Evolutionary conservation across 2,329 filamentous ascomycete genomes (phyloP).

Genomic region (Talaromyces marneffei): DNA sequence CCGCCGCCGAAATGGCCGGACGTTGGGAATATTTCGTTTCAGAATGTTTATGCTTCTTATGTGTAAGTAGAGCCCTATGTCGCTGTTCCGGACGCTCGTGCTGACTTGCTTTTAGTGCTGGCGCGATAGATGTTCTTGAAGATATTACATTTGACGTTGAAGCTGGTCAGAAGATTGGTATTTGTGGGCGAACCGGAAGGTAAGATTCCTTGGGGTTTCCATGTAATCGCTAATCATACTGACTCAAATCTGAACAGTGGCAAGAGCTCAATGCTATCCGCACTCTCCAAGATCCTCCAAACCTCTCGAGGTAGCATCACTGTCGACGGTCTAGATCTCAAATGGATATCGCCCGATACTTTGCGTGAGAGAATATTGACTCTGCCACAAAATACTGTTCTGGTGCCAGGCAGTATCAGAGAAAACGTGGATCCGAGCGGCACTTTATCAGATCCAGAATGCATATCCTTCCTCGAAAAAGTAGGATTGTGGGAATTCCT

Average conservation of each 20-base stretch:
- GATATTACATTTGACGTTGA: conserved; percentile 43
- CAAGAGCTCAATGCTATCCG: conserved; percentile 39
- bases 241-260: conserved; percentile 24
- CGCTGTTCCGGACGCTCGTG: neutral
- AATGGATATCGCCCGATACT: conserved; percentile 31
- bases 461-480: conserved; percentile 31
- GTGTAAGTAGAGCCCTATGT: neutral
- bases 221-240: neutral
- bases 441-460: conserved; percentile 25
- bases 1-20: neutral
- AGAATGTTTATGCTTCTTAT: conserved; percentile 3
- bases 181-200: conserved; percentile 29
- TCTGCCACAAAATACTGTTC: conserved; percentile 40
- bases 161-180: conserved; percentile 35
- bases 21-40: neutral
- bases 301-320: conserved; percentile 34
- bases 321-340: conserved; percentile 40
- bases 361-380: conserved; percentile 38
- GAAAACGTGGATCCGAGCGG: conserved; percentile 36
- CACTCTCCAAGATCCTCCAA: conserved; percentile 39
- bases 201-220: neutral
- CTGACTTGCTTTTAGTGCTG: neutral
- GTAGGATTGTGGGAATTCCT: conserved; percentile 36
- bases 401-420: conserved; percentile 36
- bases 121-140: conserved; percentile 34